phyloP scores from a whole-genome alignment of 176 grass and related monocot species.

The Rhynchospora tenuis region DNA sequence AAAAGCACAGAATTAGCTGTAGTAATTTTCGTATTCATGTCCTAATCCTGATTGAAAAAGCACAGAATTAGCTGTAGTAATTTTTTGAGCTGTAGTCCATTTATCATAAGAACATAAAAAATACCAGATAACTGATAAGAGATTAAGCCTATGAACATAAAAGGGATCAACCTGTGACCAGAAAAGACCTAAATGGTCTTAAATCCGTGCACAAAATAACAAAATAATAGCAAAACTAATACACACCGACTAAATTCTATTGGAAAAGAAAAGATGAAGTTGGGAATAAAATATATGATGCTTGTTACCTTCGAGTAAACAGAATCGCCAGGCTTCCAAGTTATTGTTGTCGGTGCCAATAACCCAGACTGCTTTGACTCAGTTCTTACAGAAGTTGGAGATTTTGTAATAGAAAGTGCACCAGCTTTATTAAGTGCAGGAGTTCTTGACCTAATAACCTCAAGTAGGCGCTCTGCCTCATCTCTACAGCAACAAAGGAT shows the following conservation, averaged over 20 bases:
- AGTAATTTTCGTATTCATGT: neutral
- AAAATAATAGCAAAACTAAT: neutral
- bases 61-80: neutral
- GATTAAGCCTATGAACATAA: neutral
- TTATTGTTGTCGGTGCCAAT: neutral
- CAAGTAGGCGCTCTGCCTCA: neutral
- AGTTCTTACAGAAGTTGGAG: neutral
- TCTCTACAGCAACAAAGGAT: constrained; percentile 18
- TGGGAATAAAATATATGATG: neutral
- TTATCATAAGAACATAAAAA: neutral
- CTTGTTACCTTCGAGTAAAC: constrained; percentile 23
- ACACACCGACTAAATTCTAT: neutral
- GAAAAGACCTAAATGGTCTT: neutral
- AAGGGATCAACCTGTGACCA: neutral
- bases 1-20: neutral
- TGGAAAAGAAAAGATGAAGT: neutral
- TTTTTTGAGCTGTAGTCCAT: neutral
- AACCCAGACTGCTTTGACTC: constrained; percentile 6
- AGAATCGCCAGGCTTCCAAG: constrained; percentile 25
- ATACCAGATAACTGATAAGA: neutral
- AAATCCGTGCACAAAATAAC: constrained; percentile 5
- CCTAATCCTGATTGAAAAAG: neutral
- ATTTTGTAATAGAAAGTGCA: neutral
- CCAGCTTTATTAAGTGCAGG: neutral
- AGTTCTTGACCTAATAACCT: constrained; percentile 23